Evolutionary conservation across 805 yeast species (phyloP).

Genomic region (Wickerhamomyces hampshirensis): DNA sequence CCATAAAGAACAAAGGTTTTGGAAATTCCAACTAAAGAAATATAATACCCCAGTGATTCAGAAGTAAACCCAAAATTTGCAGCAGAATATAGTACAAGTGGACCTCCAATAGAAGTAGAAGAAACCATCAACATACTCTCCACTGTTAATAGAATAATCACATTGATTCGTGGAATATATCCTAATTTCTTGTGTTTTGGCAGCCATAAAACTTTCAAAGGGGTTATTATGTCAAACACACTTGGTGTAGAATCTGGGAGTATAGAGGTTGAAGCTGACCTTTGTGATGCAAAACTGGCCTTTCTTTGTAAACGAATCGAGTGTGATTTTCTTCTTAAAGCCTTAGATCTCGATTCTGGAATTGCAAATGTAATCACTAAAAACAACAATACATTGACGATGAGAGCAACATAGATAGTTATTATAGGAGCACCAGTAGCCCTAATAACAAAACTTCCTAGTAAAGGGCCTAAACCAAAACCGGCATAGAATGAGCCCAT

Average conservation of each 20-base stretch:
- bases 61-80: conserved; percentile 51
- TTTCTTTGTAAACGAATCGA: conserved; percentile 27
- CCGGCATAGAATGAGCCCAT: conserved; percentile 59
- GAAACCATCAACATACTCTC: conserved; percentile 41
- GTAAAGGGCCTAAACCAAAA: conserved; percentile 58
- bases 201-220: conserved; percentile 51
- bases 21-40: conserved; percentile 47
- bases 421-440: conserved; percentile 23
- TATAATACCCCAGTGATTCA: conserved; percentile 47
- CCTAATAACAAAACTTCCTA: conserved; percentile 40
- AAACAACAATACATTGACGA: conserved; percentile 29
- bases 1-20: conserved; percentile 45
- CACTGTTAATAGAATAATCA: conserved; percentile 41
- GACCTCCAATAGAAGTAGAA: conserved; percentile 36
- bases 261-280: conserved; percentile 1
- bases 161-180: conserved; percentile 37
- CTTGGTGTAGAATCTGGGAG: conserved; percentile 1
- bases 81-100: conserved; percentile 48
- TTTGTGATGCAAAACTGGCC: conserved; percentile 29
- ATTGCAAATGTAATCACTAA: conserved; percentile 35
- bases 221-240: conserved; percentile 23
- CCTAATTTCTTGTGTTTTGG: conserved; percentile 33
- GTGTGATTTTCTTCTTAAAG: conserved; percentile 50
- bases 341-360: conserved; percentile 60
- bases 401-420: conserved; percentile 28